These are phyloP conservation scores for Psilocybe subaeruginosa DNA, from an alignment of 768 basidiomycete genomes.

Conservation along the genomic window DNA sequence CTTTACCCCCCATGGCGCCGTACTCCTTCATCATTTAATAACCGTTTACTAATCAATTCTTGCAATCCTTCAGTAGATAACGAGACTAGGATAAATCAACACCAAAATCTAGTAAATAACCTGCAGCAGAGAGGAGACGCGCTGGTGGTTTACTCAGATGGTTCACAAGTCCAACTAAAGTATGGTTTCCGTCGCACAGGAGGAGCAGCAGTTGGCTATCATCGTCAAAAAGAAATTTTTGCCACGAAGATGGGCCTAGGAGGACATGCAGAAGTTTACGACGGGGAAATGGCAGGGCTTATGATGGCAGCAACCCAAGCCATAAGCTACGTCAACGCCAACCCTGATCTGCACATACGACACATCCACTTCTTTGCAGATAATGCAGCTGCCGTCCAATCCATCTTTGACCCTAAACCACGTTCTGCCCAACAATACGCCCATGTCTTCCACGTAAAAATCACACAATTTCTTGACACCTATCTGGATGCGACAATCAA, in stretches of 20 bases:
- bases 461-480: slow-evolving; percentile 15
- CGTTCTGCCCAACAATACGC: slow-evolving; percentile 18
- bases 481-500: background rate
- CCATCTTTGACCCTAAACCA: slow-evolving; percentile 8
- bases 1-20: slow-evolving; percentile 24
- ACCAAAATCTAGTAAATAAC: background rate
- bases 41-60: slow-evolving; percentile 6
- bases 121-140: background rate
- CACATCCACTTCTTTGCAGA: slow-evolving; percentile 28
- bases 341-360: slow-evolving; percentile 9
- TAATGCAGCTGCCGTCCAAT: slow-evolving; percentile 19
- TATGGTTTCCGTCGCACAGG: slow-evolving; percentile 15
- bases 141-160: slow-evolving; percentile 19
- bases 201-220: slow-evolving; percentile 20
- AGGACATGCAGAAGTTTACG: no score
- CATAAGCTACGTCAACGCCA: background rate
- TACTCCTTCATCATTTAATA: slow-evolving; percentile 1
- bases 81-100: slow-evolving; percentile 1
- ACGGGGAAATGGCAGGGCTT: no score
- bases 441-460: slow-evolving; percentile 16
- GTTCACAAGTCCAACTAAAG: slow-evolving; percentile 12
- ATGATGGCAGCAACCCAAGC: background rate
- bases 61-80: background rate
- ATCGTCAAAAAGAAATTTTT: slow-evolving; percentile 15
- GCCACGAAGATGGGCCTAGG: background rate